Evolutionary conservation across 331 rosid species (phyloP), one percentile per base, ranked within the genome.

Genomic region (Acacia concinna): DNA sequence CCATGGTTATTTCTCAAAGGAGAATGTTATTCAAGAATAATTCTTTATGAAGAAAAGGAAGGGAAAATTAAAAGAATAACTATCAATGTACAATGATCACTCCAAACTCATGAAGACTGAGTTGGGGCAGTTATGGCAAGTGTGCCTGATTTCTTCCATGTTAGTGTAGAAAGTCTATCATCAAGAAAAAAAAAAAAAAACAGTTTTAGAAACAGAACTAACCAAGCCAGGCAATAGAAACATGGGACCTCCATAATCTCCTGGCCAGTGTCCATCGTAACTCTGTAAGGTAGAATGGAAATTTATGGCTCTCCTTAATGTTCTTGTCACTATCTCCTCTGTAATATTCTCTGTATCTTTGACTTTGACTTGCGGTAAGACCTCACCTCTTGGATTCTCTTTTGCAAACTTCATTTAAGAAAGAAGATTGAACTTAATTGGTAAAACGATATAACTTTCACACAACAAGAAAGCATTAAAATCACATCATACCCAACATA

Each of bases 181-280:
- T 59, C 8, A 5, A 1, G 35, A 32, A 35, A 6, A 37, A 37
- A 37, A 38, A 69, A 23, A 25, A 62, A 10, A 71, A 68, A 51
- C 25, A 5, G 78, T 20, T 14, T 66, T 77, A 37, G 68, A 72
- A 75, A 74, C 46, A 32, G 14, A 46, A 79, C 82, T 78, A 83
- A 94, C 98, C 89, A 94, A 81, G 71, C 94, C 96, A 56, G 96
- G 98, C 81, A 92, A 20, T 54, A 90, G 93, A 86, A 92, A 92
- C 97, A 92, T 86, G 31, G 97, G 94, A 65, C 97, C 97, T 28
- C 89, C 98, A 89, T 90, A 94, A 84, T 94, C 98, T 46, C 93
- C 97, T 0, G 98, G 83, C 98, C 98, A 94, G 77, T 91, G 97
- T 62, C 98, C 98, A 82, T 94, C 92, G 6, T 79, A 74, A 74